These are phyloP conservation scores for Cyclostephanos invisitatus DNA, from an alignment of 108 stramenopile genomes.

Conservation along the genomic window DNA sequence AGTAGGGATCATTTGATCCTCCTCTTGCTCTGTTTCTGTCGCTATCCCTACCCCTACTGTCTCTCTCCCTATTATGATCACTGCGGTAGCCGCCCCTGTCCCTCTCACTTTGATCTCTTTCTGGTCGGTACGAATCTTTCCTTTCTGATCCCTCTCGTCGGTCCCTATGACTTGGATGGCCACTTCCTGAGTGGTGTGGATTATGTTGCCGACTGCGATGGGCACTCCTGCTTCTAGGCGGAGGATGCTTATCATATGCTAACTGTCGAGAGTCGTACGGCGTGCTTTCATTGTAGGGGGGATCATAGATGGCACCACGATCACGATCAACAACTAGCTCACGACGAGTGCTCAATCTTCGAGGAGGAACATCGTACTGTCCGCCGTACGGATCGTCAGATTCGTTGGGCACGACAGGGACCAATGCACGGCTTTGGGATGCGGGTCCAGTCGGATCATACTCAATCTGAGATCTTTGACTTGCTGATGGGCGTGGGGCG, in stretches of 20 bases:
- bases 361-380: slow-evolving; percentile 29
- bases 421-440: slow-evolving; percentile 36
- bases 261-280: slow-evolving; percentile 19
- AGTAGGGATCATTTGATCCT: slow-evolving; percentile 12
- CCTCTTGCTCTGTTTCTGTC: slow-evolving; percentile 22
- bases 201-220: slow-evolving; percentile 19
- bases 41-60: slow-evolving; percentile 10
- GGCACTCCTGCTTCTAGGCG: slow-evolving; percentile 3
- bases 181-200: slow-evolving; percentile 1
- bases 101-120: slow-evolving; percentile 9
- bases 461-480: slow-evolving; percentile 1
- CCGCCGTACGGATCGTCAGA: slow-evolving; percentile 22
- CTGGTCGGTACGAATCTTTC: neutral
- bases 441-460: slow-evolving; percentile 41
- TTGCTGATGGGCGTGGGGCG: neutral
- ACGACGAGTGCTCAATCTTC: slow-evolving; percentile 19
- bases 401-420: slow-evolving; percentile 22
- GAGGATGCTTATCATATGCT: slow-evolving; percentile 15
- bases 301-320: slow-evolving; percentile 18
- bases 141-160: slow-evolving; percentile 3
- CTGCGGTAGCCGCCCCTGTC: slow-evolving; percentile 8
- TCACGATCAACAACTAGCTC: slow-evolving; percentile 14
- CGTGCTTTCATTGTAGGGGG: slow-evolving; percentile 25
- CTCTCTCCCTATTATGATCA: slow-evolving; percentile 23
- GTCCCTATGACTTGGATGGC: slow-evolving; percentile 7